These are phyloP conservation scores for Hygrophila difformis DNA, from an alignment of 257 asterid genomes.

Conservation along the genomic window DNA sequence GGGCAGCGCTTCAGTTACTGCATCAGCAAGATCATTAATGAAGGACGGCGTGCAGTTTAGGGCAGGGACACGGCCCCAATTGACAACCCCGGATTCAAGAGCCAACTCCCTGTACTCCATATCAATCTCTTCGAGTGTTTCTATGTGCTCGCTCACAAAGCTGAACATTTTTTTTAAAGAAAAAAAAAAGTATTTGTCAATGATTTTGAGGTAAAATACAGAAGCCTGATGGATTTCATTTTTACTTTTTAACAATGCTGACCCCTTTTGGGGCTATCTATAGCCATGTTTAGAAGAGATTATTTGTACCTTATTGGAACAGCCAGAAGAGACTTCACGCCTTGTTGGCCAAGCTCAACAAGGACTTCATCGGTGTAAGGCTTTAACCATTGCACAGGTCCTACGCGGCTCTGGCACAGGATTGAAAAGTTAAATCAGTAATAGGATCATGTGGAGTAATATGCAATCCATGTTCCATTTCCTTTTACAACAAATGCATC, in stretches of 20 bases:
- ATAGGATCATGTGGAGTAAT: neutral
- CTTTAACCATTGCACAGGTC: slow-evolving; percentile 96
- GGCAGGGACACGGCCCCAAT: slow-evolving; percentile 99
- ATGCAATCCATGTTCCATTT: neutral
- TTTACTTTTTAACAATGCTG: too few relatives aligned
- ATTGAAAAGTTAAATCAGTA: neutral
- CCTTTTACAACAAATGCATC: too few relatives aligned
- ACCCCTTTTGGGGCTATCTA: too few relatives aligned
- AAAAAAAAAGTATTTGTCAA: slow-evolving; percentile 1
- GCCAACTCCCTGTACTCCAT: slow-evolving; percentile 92
- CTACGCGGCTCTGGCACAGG: slow-evolving; percentile 80
- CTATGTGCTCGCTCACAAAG: slow-evolving; percentile 98
- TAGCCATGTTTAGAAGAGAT: too few relatives aligned
- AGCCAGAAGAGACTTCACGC: slow-evolving; percentile 80
- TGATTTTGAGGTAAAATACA: neutral
- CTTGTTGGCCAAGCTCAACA: slow-evolving; percentile 86
- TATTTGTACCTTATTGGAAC: slow-evolving; percentile 74
- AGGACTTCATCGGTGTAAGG: slow-evolving; percentile 97
- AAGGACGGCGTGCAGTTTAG: slow-evolving; percentile 82
- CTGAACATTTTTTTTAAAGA: too few relatives aligned
- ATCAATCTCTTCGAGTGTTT: slow-evolving; percentile 93
- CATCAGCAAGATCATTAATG: slow-evolving; percentile 79
- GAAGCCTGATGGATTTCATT: too few relatives aligned
- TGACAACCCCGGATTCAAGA: slow-evolving; percentile 69
- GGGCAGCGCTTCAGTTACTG: slow-evolving; percentile 87